These are phyloP conservation scores for Ophiocordyceps camponoti-rufipedis DNA, from an alignment of 2,329 filamentous ascomycete genomes.

Conservation along the genomic window DNA sequence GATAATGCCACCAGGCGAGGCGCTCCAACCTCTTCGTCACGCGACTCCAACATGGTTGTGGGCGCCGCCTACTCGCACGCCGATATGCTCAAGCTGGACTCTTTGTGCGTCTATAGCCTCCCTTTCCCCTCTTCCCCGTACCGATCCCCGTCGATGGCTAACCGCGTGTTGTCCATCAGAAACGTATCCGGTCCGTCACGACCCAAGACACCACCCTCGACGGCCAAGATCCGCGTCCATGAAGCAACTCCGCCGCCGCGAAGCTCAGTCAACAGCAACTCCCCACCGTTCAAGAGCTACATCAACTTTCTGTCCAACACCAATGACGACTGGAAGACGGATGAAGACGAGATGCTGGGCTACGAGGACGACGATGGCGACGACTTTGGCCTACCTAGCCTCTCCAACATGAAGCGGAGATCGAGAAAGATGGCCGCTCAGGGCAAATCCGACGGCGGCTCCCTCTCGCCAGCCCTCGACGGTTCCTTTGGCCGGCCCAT, in stretches of 20 bases:
- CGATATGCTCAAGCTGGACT: constrained; percentile 78
- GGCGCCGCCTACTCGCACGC: constrained; percentile 94
- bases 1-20: constrained; percentile 33
- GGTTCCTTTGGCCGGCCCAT: constrained; percentile 17
- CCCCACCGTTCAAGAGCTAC: constrained; percentile 55
- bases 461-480: constrained; percentile 13
- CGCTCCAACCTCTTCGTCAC: constrained; percentile 17
- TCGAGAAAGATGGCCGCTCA: constrained; percentile 32
- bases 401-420: constrained; percentile 78
- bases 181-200: constrained; percentile 40
- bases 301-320: constrained; percentile 66
- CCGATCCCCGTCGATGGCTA: background rate
- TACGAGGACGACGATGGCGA: constrained; percentile 83
- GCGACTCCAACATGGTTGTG: constrained; percentile 58
- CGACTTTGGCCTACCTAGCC: constrained; percentile 84
- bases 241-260: constrained; percentile 39
- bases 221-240: constrained; percentile 27
- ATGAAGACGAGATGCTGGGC: constrained; percentile 59
- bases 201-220: constrained; percentile 59
- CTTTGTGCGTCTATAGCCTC: constrained; percentile 36
- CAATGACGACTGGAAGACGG: constrained; percentile 64
- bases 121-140: background rate
- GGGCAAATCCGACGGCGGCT: constrained; percentile 10
- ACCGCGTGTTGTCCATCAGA: constrained; percentile 17
- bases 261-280: constrained; percentile 32